Conservation (phyloP, 2,329 filamentous ascomycete genomes). For the Alternaria sp. region DNA sequence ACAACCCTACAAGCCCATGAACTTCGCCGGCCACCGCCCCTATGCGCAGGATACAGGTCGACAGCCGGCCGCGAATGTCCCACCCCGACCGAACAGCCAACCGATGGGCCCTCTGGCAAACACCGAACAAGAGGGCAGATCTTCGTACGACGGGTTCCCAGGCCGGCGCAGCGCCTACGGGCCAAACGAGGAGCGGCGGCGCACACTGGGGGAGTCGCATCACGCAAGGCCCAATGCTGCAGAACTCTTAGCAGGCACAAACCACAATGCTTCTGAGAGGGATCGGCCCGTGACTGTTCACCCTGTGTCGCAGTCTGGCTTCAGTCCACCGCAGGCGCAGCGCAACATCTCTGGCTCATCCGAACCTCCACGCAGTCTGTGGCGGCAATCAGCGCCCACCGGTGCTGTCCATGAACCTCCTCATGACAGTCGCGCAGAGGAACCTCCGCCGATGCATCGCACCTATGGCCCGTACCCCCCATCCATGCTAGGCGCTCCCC, state of each 20-base stretch:
- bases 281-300: slow-evolving; percentile 49
- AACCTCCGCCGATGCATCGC: slow-evolving; percentile 36
- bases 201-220: slow-evolving; percentile 46
- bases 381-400: slow-evolving; percentile 38
- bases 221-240: slow-evolving; percentile 42
- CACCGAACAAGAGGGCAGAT: slow-evolving; percentile 29
- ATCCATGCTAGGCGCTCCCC: slow-evolving; percentile 27
- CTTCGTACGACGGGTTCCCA: slow-evolving; percentile 31
- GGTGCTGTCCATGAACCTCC: slow-evolving; percentile 32
- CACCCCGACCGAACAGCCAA: slow-evolving; percentile 51
- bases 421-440: slow-evolving; percentile 39
- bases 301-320: slow-evolving; percentile 47
- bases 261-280: slow-evolving; percentile 29
- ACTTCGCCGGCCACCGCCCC: slow-evolving; percentile 37
- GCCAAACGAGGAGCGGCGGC: slow-evolving; percentile 41
- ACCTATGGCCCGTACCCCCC: slow-evolving; percentile 41
- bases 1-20: slow-evolving; percentile 44
- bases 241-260: slow-evolving; percentile 36
- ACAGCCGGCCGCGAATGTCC: slow-evolving; percentile 34
- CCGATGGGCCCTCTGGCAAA: slow-evolving; percentile 39
- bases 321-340: slow-evolving; percentile 45
- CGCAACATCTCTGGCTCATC: slow-evolving; percentile 21
- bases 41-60: slow-evolving; percentile 41
- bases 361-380: slow-evolving; percentile 36
- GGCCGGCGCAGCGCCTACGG: slow-evolving; percentile 38